Conservation (phyloP, 345 rosid species). For the Lepidium aucheri region DNA sequence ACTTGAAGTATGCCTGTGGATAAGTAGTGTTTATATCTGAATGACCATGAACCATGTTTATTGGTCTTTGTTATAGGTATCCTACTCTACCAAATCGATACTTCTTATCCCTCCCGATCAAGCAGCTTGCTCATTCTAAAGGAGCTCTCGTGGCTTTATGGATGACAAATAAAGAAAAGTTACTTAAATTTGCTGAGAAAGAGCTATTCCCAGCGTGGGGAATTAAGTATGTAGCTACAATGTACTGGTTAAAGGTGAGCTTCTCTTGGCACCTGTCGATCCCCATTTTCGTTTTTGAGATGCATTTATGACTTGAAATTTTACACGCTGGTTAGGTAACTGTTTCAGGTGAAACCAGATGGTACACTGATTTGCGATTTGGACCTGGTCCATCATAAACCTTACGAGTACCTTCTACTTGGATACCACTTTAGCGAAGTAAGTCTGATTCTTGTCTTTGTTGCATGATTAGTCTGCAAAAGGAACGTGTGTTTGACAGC, state of each 20-base stretch:
- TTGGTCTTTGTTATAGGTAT: slow-evolving; percentile 40
- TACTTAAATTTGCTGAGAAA: slow-evolving; percentile 57
- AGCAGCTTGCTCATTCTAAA: slow-evolving; percentile 53
- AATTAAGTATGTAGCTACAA: slow-evolving; percentile 42
- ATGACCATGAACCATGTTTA: neutral
- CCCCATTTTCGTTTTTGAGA: neutral
- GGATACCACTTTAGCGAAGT: slow-evolving; percentile 52
- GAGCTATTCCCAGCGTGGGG: slow-evolving; percentile 83
- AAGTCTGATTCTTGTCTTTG: slow-evolving; percentile 15
- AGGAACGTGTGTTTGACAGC: neutral
- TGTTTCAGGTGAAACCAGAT: slow-evolving; percentile 72
- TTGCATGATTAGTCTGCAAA: neutral
- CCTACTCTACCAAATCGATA: slow-evolving; percentile 77
- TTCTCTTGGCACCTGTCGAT: neutral
- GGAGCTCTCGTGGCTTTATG: slow-evolving; percentile 90
- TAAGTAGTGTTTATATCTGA: neutral
- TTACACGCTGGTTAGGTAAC: slow-evolving; percentile 6
- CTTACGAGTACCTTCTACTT: slow-evolving; percentile 77
- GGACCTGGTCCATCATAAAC: slow-evolving; percentile 86
- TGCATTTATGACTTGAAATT: slow-evolving; percentile 11
- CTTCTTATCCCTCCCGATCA: slow-evolving; percentile 75
- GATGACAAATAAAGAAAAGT: slow-evolving; percentile 87
- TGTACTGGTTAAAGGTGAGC: slow-evolving; percentile 77
- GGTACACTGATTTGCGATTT: slow-evolving; percentile 66
- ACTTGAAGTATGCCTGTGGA: neutral